Evolutionary conservation across 2,329 filamentous ascomycete species (phyloP), one percentile per base, ranked within the genome.

Genomic region (Ramularia endophylla): DNA sequence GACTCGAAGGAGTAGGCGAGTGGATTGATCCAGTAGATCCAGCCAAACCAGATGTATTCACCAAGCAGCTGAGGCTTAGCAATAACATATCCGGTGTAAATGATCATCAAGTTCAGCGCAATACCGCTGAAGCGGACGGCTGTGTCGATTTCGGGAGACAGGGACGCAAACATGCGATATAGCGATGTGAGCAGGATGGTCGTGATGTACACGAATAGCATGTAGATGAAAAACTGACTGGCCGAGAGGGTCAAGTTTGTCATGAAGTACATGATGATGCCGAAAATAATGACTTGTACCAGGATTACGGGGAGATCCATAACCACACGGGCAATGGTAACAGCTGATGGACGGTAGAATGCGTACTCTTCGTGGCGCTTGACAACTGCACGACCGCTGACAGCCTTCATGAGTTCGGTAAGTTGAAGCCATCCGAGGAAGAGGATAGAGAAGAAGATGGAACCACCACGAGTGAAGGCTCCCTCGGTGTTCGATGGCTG

Each of bases 391-490:
- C 86, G 74, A 4, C 85, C 82, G 37, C 77, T 76, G 7, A 90
- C 81, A 32, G 84, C 85, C 49, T 82, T 83, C 74, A 85, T 87
- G 40, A 89, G 71, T 60, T 94, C 86, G 0, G 81, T 78, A 35
- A 94, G 67, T 46, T 89, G 85, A 4, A 92, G 71, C 80, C 80
- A 84, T 41, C 68, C 72, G 5, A 83, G 68, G 63, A 84, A 81
- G 20, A 83, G 60, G 48, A 83, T 78, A 1, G 76, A 78, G 64
- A 83, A 83, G 70, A 84, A 83, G 7, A 79, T 62, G 6, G 74
- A 69, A 58, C 81, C 80, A 5, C 80, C 77, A 51, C 80, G 71
- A 4, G 73, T 67, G 59, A 84, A 85, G 9, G 78, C 75, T 27
- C 80, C 80, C 29, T 66, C 70, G 1, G 79, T 81, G 52, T 76